A percentile compares a stretch with the other conserved stretches of the same genome.
Evolutionary conservation across 768 basidiomycete species (phyloP).

Genomic region (Mycena crocata): DNA sequence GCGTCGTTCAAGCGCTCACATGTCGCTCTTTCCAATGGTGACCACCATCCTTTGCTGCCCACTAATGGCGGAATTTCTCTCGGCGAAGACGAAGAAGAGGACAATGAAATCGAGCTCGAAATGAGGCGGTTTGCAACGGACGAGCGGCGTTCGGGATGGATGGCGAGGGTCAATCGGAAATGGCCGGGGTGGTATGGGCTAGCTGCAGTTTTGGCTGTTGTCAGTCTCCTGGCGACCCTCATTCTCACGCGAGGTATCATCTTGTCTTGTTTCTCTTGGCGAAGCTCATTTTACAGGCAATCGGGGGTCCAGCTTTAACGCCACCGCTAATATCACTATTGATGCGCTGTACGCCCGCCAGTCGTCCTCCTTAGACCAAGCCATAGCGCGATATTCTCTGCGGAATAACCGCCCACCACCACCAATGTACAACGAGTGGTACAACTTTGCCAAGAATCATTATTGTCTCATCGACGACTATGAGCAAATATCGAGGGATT

Average conservation of each 20-base stretch:
- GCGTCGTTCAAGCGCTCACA: conserved; percentile 8
- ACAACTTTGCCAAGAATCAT: conserved; percentile 17
- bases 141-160: conserved; percentile 10
- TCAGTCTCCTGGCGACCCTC: neutral
- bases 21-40: conserved; percentile 13
- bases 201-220: neutral
- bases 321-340: neutral
- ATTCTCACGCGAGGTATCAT: neutral
- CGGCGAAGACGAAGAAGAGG: conserved; percentile 28
- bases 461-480: conserved; percentile 37
- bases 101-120: conserved; percentile 28
- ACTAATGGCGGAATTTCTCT: conserved; percentile 10
- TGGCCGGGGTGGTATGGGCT: conserved; percentile 1
- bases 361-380: conserved; percentile 27
- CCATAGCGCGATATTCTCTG: conserved; percentile 28
- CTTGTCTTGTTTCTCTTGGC: neutral
- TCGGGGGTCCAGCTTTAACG: neutral
- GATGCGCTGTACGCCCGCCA: conserved; percentile 22
- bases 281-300: neutral
- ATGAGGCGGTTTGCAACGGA: conserved; percentile 26
- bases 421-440: conserved; percentile 32
- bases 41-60: conserved; percentile 27
- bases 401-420: conserved; percentile 33
- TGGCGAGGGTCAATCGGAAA: neutral
- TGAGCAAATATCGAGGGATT: conserved; percentile 33